phyloP scores from a whole-genome alignment of 2,329 filamentous ascomycete species.

The Sarocladium strictum region DNA sequence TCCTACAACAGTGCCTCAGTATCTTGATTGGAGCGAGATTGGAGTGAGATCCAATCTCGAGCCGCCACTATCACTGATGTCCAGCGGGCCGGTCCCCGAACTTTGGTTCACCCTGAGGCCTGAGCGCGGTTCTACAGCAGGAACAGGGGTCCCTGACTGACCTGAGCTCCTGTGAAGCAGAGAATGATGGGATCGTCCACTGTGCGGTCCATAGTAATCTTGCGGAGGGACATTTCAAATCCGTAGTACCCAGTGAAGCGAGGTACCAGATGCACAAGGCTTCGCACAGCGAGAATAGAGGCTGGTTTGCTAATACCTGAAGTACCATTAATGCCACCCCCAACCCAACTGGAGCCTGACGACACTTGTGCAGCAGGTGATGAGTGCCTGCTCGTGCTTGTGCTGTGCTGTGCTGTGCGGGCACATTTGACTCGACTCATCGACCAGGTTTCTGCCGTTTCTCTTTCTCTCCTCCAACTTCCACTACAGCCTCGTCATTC shows the following conservation, averaged over 20 bases:
- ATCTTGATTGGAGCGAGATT: neutral
- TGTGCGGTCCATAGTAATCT: conserved; percentile 2
- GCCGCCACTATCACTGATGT: neutral
- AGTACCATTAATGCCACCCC: neutral
- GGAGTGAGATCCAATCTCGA: neutral
- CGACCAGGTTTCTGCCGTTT: conserved; percentile 12
- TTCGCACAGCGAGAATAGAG: neutral
- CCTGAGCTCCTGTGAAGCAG: neutral
- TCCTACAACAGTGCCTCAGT: neutral
- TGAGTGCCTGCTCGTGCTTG: neutral
- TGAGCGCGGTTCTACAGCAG: neutral
- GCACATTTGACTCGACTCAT: conserved; percentile 10
- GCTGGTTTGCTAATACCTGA: neutral
- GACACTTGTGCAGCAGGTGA: conserved; percentile 8
- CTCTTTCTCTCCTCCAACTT: conserved; percentile 11
- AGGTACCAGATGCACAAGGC: conserved; percentile 1
- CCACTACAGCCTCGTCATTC: conserved; percentile 2
- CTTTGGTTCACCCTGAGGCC: conserved; percentile 6
- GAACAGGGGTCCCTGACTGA: neutral
- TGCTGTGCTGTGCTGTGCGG: conserved; percentile 10
- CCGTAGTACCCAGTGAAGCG: neutral
- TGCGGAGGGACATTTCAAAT: conserved; percentile 3
- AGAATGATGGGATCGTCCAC: conserved; percentile 4
- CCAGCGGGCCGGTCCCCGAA: conserved; percentile 5
- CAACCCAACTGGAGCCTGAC: conserved; percentile 8